These are phyloP conservation scores for Yueomyces sinensis DNA, from an alignment of 805 yeast genomes.

Conservation along the genomic window DNA sequence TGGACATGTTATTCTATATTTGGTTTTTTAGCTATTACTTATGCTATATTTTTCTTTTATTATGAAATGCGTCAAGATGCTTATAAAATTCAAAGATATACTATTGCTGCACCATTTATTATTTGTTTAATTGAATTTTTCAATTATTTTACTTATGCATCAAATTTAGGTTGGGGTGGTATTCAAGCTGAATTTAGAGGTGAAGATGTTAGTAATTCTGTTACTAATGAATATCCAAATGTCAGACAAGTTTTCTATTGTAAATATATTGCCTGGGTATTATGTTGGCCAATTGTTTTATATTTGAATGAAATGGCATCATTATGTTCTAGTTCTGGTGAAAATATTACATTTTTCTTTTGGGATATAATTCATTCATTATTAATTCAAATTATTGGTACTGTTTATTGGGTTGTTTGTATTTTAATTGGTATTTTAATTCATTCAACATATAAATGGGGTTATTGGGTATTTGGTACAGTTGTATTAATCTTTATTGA, in stretches of 20 bases:
- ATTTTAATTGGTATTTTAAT: constrained; percentile 45
- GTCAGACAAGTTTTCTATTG: constrained; percentile 45
- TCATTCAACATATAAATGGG: constrained; percentile 50
- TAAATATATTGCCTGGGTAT: constrained; percentile 46
- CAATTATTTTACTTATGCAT: constrained; percentile 44
- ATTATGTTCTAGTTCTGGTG: not conserved
- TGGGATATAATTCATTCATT: constrained; percentile 6
- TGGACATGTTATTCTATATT: constrained; percentile 48
- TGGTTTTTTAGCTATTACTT: constrained; percentile 23
- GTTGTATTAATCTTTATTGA: constrained; percentile 30
- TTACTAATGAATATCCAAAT: constrained; percentile 18
- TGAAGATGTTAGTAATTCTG: constrained; percentile 29
- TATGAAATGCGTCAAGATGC: constrained; percentile 21
- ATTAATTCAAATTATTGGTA: constrained; percentile 27
- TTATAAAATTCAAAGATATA: constrained; percentile 10
- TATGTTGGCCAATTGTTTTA: constrained; percentile 19
- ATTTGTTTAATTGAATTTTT: constrained; percentile 26
- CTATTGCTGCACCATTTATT: constrained; percentile 33
- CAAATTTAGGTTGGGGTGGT: constrained; percentile 44
- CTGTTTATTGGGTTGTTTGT: constrained; percentile 38
- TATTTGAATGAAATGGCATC: not conserved
- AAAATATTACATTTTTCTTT: constrained; percentile 4
- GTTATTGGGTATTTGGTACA: constrained; percentile 46
- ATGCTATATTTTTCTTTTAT: constrained; percentile 15
- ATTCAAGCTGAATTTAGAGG: constrained; percentile 37